A percentile compares a stretch with the other conserved stretches of the same genome.
Conservation (phyloP, 768 basidiomycete species). For the Asterophora lycoperdoides region DNA sequence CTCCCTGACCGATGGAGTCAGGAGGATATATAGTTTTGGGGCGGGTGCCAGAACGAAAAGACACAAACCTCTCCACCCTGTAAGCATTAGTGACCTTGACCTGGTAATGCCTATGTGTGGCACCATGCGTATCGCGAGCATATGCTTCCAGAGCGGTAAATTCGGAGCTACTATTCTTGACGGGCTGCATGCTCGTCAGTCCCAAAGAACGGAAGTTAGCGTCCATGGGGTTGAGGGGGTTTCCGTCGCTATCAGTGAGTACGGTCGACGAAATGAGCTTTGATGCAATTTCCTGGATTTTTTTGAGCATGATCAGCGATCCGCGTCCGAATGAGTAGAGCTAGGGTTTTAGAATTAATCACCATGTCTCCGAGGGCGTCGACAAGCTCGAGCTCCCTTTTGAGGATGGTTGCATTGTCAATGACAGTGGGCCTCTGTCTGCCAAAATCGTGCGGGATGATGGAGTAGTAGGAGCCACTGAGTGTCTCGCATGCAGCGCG, state of each 20-base stretch:
- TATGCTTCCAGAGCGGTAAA: slow-evolving; percentile 46
- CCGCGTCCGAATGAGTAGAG: neutral
- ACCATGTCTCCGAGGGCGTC: slow-evolving; percentile 66
- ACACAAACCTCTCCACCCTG: slow-evolving; percentile 46
- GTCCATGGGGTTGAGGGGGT: slow-evolving; percentile 52
- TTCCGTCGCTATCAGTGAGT: slow-evolving; percentile 39
- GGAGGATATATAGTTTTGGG: neutral
- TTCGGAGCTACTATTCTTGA: slow-evolving; percentile 37
- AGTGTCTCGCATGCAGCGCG: slow-evolving; percentile 41
- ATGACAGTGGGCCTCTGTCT: slow-evolving; percentile 44
- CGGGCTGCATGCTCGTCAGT: slow-evolving; percentile 48
- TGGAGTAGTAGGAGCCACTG: slow-evolving; percentile 53
- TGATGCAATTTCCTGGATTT: slow-evolving; percentile 48
- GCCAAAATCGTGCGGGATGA: slow-evolving; percentile 63
- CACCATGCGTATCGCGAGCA: slow-evolving; percentile 51
- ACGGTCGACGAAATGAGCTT: slow-evolving; percentile 44
- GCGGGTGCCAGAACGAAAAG: neutral
- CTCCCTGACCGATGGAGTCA: slow-evolving; percentile 12
- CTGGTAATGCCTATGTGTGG: slow-evolving; percentile 44
- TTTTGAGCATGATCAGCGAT: neutral
- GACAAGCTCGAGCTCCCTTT: slow-evolving; percentile 57
- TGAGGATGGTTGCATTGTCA: slow-evolving; percentile 31
- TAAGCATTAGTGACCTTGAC: slow-evolving; percentile 46
- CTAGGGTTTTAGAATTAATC: neutral
- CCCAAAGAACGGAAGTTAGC: slow-evolving; percentile 49